Conservation (phyloP, 2,329 filamentous ascomycete species). For the Penicillium sp. region DNA sequence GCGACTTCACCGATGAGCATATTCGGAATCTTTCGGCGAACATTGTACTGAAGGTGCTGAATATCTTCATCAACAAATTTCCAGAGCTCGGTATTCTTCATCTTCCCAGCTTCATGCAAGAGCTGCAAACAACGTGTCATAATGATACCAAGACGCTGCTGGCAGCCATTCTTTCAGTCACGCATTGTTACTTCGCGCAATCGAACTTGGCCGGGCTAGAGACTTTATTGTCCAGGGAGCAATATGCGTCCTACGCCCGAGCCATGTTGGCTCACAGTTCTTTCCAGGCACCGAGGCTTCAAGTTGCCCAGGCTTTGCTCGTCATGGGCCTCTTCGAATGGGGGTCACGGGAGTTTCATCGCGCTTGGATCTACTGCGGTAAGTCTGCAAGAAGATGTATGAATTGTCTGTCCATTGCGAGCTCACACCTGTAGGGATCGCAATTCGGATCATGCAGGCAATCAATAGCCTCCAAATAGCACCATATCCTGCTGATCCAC, state of each 20-base stretch:
- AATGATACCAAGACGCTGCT: conserved; percentile 10
- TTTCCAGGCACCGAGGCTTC: conserved; percentile 25
- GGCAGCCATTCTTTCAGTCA: conserved; percentile 5
- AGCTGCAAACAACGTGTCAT: conserved; percentile 4
- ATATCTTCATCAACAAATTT: conserved; percentile 17
- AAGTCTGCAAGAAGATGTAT: background rate
- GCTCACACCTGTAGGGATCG: conserved; percentile 24
- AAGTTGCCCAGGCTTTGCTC: conserved; percentile 37
- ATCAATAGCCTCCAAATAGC: conserved; percentile 7
- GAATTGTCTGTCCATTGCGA: background rate
- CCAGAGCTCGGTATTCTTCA: conserved; percentile 18
- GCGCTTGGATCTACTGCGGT: conserved; percentile 40
- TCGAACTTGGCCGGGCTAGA: conserved; percentile 1
- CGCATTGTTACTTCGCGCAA: conserved; percentile 5
- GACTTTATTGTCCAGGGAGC: conserved; percentile 5
- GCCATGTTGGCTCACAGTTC: conserved; percentile 10
- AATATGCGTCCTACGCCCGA: conserved; percentile 12
- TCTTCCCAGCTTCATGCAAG: conserved; percentile 11
- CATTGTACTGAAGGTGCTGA: conserved; percentile 10
- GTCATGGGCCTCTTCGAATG: conserved; percentile 40
- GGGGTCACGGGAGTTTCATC: conserved; percentile 40
- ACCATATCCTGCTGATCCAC: conserved; percentile 23
- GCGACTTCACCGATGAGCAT: conserved; percentile 3
- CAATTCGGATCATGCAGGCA: conserved; percentile 37
- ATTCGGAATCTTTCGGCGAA: conserved; percentile 2